phyloP scores from a whole-genome alignment of 768 basidiomycete genomes.

The Lactarius tabidus region DNA sequence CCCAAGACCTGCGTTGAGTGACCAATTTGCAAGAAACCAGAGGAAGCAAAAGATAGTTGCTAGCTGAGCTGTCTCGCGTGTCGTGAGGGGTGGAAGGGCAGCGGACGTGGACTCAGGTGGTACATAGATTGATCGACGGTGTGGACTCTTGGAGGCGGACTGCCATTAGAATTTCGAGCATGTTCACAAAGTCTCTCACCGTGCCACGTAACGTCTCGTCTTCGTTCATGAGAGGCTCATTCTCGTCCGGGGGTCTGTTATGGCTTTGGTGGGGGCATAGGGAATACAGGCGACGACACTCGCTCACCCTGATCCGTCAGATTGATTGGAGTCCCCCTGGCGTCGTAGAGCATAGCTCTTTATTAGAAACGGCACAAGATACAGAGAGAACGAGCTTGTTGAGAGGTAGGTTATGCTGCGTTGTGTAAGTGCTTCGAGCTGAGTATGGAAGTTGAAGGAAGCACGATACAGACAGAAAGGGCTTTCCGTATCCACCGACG shows the following conservation, averaged over 20 bases:
- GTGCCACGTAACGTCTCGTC: constrained; percentile 18
- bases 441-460: constrained; percentile 1
- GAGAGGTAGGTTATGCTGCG: constrained; percentile 82
- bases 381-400: constrained; percentile 83
- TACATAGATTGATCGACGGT: constrained; percentile 4
- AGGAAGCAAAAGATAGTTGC: constrained; percentile 79
- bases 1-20: constrained; percentile 74
- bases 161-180: not conserved
- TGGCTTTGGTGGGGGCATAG: constrained; percentile 3
- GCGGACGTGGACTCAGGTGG: constrained; percentile 8
- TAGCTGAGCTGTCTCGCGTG: constrained; percentile 68
- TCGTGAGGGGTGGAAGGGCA: constrained; percentile 45
- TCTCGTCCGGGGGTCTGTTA: constrained; percentile 26
- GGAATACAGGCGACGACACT: not conserved
- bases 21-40: constrained; percentile 96
- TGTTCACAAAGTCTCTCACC: constrained; percentile 2
- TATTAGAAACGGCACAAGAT: constrained; percentile 62
- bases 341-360: constrained; percentile 32
- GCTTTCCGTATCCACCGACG: constrained; percentile 77
- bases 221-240: constrained; percentile 32
- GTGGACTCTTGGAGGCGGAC: constrained; percentile 4
- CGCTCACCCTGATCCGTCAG: constrained; percentile 5
- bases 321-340: not conserved
- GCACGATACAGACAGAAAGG: constrained; percentile 65
- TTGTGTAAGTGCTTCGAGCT: constrained; percentile 1